phyloP scores from a whole-genome alignment of 2,329 filamentous ascomycete species.

The Colletotrichum nymphaeae region DNA sequence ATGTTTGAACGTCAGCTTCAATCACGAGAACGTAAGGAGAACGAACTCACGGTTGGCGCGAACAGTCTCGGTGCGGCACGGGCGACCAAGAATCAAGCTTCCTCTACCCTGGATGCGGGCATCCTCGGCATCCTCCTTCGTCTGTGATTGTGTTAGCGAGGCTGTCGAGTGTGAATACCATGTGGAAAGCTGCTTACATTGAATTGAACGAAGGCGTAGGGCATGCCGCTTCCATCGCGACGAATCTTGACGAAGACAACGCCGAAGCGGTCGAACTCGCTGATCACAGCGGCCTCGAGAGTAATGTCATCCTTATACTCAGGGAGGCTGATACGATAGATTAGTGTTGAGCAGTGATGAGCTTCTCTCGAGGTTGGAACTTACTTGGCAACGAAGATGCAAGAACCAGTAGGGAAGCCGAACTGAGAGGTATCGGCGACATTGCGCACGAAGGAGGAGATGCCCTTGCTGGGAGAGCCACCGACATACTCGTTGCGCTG shows the following conservation, averaged over 20 bases:
- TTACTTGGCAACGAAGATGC: conserved; percentile 76
- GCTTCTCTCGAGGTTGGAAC: conserved; percentile 40
- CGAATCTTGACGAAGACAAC: conserved; percentile 72
- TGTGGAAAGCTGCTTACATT: conserved; percentile 57
- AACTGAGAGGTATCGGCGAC: conserved; percentile 59
- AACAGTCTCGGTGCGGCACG: conserved; percentile 70
- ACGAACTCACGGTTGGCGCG: conserved; percentile 66
- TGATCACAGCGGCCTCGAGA: conserved; percentile 64
- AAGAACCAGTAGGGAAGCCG: conserved; percentile 65
- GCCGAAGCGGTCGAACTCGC: conserved; percentile 65
- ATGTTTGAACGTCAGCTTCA: conserved; percentile 38
- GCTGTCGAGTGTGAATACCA: no score
- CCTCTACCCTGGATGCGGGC: conserved; percentile 62
- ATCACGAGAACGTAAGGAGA: neutral
- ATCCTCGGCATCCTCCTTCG: conserved; percentile 57
- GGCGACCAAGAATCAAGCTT: conserved; percentile 63
- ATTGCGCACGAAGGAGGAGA: conserved; percentile 3
- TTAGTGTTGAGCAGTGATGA: conserved; percentile 27
- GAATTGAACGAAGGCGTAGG: conserved; percentile 73
- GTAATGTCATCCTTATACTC: conserved; percentile 59
- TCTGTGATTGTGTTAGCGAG: conserved; percentile 50
- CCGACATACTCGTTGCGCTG: conserved; percentile 9
- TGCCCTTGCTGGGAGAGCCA: conserved; percentile 24
- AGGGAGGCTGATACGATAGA: conserved; percentile 55
- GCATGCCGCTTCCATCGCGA: conserved; percentile 67